phyloP scores from a whole-genome alignment of 2,329 filamentous ascomycete genomes.

The Sporothrix dimorphospora region DNA sequence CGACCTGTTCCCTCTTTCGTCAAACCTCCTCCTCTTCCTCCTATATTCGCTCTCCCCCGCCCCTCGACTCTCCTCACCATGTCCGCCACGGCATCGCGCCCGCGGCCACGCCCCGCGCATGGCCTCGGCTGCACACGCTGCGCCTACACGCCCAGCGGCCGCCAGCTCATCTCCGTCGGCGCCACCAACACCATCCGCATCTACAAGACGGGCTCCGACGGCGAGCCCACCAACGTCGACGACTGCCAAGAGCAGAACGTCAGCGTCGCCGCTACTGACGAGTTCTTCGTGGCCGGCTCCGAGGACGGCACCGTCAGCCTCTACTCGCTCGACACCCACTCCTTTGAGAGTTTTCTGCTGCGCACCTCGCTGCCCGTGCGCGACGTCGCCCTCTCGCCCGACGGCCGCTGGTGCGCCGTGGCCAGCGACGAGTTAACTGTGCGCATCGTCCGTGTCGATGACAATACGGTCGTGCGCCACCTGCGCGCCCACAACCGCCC shows the following conservation, averaged over 20 bases:
- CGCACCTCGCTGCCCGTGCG: conserved; percentile 84
- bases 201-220: conserved; percentile 88
- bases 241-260: conserved; percentile 87
- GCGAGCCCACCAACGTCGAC: conserved; percentile 90
- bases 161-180: conserved; percentile 85
- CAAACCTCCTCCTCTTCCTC: neutral
- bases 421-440: conserved; percentile 95
- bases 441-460: conserved; percentile 81
- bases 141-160: conserved; percentile 86
- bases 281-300: conserved; percentile 84
- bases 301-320: conserved; percentile 96
- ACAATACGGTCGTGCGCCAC: conserved; percentile 75
- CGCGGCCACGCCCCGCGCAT: conserved; percentile 71
- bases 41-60: neutral
- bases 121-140: conserved; percentile 85
- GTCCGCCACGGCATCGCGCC: conserved; percentile 46
- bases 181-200: conserved; percentile 92
- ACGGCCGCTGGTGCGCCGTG: conserved; percentile 86
- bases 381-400: conserved; percentile 79
- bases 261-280: conserved; percentile 73
- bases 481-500: conserved; percentile 82
- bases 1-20: neutral
- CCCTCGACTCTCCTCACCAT: neutral
- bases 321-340: conserved; percentile 76
- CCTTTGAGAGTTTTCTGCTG: conserved; percentile 79